Evolutionary conservation across 2,329 filamentous ascomycete species (phyloP).

Genomic region (Xylaria sp.): DNA sequence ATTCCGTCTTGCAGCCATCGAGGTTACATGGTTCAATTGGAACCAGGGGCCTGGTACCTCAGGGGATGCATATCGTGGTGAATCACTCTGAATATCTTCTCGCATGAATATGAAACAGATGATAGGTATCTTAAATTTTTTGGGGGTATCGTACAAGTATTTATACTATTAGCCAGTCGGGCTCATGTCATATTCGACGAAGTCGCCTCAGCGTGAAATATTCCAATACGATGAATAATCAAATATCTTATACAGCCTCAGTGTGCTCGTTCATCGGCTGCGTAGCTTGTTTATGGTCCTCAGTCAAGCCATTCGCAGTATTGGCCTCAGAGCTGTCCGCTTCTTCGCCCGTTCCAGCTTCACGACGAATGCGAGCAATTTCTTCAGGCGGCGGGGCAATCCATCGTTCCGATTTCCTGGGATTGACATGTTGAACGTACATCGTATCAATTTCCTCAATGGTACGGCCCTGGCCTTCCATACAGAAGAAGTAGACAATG

Average conservation of each 20-base stretch:
- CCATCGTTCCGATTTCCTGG: conserved; percentile 71
- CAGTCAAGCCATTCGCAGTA: not conserved
- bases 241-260: conserved; percentile 16
- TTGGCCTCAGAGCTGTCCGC: conserved; percentile 11
- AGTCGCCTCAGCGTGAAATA: not conserved
- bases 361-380: conserved; percentile 56
- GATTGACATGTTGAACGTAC: conserved; percentile 74
- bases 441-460: conserved; percentile 85
- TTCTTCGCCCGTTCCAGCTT: conserved; percentile 55
- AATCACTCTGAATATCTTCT: not conserved
- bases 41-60: no score
- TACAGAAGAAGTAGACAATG: conserved; percentile 81
- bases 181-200: not conserved
- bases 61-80: no score
- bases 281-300: not conserved
- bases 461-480: conserved; percentile 77
- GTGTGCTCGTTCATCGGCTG: conserved; percentile 27
- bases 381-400: conserved; percentile 57
- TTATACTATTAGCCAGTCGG: not conserved
- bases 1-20: no score
- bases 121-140: not conserved
- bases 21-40: no score
- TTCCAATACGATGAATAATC: not conserved
- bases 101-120: not conserved
- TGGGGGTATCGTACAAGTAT: not conserved